Base-by-base conservation (phyloP, 1,139 yeast species). In the Debaryomycetaceae sp. region DNA sequence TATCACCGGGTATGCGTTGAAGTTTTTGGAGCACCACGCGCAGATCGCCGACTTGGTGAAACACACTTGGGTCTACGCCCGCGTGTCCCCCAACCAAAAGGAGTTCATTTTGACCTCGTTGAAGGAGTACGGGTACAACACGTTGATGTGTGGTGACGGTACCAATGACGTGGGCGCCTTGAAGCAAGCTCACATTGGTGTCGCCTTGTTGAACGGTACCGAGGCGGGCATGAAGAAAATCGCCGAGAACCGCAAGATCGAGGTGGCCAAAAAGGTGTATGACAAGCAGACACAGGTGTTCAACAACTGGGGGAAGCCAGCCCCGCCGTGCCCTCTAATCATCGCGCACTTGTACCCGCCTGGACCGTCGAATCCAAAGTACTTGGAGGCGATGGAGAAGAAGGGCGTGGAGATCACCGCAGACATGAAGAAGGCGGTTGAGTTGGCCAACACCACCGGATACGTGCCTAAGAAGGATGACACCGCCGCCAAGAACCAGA, bases 101-200 rank as follows among this genome's bases (percentile, higher is more conserved):
- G 98, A 91, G 62, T 86, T 82, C 44, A 79, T 91, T 47, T 69
- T 93, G 50, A 83, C 81, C 41, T 75, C 86, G 26, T 74, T 86
- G 54, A 91, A 91, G 58, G 82, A 78, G 37, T 76, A 88, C 53
- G 97, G 96, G 20, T 91, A 89, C 60, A 83, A 76, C 50, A 91
- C 98, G 20, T 73, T 93, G 48, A 91, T 91, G 99, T 91, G 98
- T 64, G 99, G 99, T 69, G 99, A 91, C 62, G 99, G 99, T 62
- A 91, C 99, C 20, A 91, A 91, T 56, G 99, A 91, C 68, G 98
- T 91, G 35, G 99, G 99, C 58, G 99, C 99, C 34, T 75, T 91
- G 61, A 93, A 91, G 58, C 97, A 91, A 65, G 97, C 99, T 6
- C 96, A 91, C 51, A 82, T 91, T 53, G 98, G 98, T 66, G 89